Evolutionary conservation across 768 basidiomycete genomes (phyloP), one percentile per base, ranked within the genome.

Genomic region (Epithele typhae): DNA sequence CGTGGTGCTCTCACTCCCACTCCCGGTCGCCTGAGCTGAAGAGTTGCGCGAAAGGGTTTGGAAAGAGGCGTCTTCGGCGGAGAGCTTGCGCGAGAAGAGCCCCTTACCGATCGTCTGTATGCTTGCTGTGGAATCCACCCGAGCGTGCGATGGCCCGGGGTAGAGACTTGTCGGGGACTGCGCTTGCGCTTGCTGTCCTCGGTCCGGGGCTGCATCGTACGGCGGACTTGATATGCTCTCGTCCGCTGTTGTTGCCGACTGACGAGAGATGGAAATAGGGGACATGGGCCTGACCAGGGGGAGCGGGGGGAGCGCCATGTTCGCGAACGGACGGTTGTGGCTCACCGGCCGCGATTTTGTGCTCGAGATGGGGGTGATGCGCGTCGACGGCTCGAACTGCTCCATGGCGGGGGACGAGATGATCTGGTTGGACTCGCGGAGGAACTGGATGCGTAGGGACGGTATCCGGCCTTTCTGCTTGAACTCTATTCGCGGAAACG

Each of bases 271-370:
- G 24, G 21, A 25, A 7, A 38, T 49, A 4, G 36, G 41, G n/a
- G 40, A 38, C 5, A 43, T 33, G 18, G 36, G 40, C 22, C 22
- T 25, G 15, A 51, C n/a, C 18, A 40, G 36, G 17, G 41, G 41
- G 3, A 46, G 30, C 19, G 45, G 45, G 0, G 50, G 39, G 7
- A 11, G 17, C n/a, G 45, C 27, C 41, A 43, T 43, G 3, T 44
- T 51, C 12, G 50, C 50, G 24, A 51, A 51, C 30, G 50, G 50
- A 18, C 50, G 45, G 37, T 41, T 46, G 32, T 25, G 40, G n/a
- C 37, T 51, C 10, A 45, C 46, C 5, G 50, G 45, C 2, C 23
- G 24, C 1, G 50, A 51, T 12, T 23, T 17, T 6, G 30, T 17
- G 45, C 50, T 51, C 25, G 30, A 23, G 4, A 37, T 39, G 19